Base-by-base conservation (phyloP, 345 rosid species). In the Salix viminalis region DNA sequence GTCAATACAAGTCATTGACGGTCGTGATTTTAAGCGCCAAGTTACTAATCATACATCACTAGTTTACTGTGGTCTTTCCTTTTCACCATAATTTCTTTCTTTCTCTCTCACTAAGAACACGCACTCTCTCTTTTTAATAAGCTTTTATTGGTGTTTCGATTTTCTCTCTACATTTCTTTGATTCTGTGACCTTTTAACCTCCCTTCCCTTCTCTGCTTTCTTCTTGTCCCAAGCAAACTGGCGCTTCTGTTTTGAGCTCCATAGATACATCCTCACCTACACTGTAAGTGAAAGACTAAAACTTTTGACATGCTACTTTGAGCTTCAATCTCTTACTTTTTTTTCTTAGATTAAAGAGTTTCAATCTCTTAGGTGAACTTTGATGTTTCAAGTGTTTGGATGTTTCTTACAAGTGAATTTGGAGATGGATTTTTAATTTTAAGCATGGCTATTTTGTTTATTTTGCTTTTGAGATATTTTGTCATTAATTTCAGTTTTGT, bases 241-340 rank as follows among this genome's bases (percentile, higher is more conserved):
- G 75, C 79, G 71, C 80, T 77, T 76, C 58, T 28, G 12, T 61
- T 69, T 79, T 39, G 70, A 46, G 71, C 56, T 67, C 52, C 14
- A 14, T 14, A 52, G 8, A 28, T 42, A 60, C 75, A 61, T 73
- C 75, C 56, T 75, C 69, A n/a, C 77, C 67, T 44, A 28, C 71
- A 62, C 80, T 78, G 85, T 81, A 78, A 84, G 87, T 80, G 68
- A 68, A 81, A 83, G 72, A 81, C 74, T 34, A 79, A 84, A 75
- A 83, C 79, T 67, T 66, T 48, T 36, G 39, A 1, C 5, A 60
- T 41, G 68, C 30, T 44, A 1, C 39, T 69, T 39, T 16, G 58
- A 18, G 56, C 65, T 34, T 28, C 30, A 39, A 18, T 42, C 42
- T 24, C 26, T 44, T 2, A 16, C 6, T 48, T 42, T 76, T 78